A percentile compares a stretch with the other conserved stretches of the same genome.
Evolutionary conservation across 2,329 filamentous ascomycete genomes (phyloP).

Genomic region (Tolypocladium album): DNA sequence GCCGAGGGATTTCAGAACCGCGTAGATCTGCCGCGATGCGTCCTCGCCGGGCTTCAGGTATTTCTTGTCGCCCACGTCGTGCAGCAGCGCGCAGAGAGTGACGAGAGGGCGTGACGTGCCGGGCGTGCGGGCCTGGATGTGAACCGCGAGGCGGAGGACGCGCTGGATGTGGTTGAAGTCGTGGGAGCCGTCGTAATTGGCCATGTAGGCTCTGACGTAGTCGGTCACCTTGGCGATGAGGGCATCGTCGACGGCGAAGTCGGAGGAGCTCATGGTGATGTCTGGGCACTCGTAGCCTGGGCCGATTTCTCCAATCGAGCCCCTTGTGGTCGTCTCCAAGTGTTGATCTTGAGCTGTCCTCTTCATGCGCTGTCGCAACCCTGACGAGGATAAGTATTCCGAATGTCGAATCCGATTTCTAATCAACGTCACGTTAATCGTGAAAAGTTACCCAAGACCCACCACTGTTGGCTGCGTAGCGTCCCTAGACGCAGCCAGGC

Average conservation of each 20-base stretch:
- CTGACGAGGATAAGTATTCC: neutral
- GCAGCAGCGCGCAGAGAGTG: slow-evolving; percentile 63
- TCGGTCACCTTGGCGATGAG: slow-evolving; percentile 46
- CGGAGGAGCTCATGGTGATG: slow-evolving; percentile 12
- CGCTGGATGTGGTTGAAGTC: slow-evolving; percentile 78
- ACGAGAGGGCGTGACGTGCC: slow-evolving; percentile 35
- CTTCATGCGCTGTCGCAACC: neutral
- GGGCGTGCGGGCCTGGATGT: slow-evolving; percentile 45
- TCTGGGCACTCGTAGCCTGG: neutral
- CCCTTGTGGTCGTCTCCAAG: neutral
- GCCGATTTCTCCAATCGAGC: neutral
- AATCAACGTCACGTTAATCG: neutral
- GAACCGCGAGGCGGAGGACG: slow-evolving; percentile 61
- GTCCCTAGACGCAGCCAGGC: neutral
- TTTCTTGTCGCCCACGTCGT: slow-evolving; percentile 83
- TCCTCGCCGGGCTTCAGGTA: slow-evolving; percentile 53
- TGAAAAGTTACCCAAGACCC: neutral
- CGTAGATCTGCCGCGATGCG: slow-evolving; percentile 41
- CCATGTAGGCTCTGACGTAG: slow-evolving; percentile 64
- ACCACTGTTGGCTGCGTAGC: neutral
- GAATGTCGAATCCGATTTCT: neutral
- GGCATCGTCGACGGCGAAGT: slow-evolving; percentile 21
- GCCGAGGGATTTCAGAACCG: slow-evolving; percentile 45
- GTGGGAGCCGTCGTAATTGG: slow-evolving; percentile 73
- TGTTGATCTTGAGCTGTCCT: neutral